phyloP scores from a whole-genome alignment of 305 asterid species.

The Solanum chacoense region DNA sequence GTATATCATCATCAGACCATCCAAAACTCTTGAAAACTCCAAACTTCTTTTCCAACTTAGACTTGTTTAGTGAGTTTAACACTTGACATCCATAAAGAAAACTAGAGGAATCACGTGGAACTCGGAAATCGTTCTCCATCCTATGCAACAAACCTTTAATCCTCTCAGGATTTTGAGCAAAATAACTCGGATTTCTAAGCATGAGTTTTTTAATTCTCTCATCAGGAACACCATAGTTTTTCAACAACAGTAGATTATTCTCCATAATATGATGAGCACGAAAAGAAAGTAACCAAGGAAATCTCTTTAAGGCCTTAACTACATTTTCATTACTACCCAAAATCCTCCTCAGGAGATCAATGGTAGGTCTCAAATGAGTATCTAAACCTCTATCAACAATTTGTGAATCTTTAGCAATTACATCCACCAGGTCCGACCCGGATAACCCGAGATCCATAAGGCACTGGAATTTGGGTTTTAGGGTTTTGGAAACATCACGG shows the following conservation, averaged over 20 bases:
- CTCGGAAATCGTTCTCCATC: background rate
- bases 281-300: background rate
- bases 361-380: background rate
- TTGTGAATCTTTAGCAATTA: background rate
- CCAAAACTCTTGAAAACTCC: constrained; percentile 6
- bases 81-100: background rate
- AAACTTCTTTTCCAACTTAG: background rate
- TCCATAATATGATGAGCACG: background rate
- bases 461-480: background rate
- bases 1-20: constrained; percentile 1
- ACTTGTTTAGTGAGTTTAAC: background rate
- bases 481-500: background rate
- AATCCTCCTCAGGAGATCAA: background rate
- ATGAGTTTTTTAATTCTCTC: background rate
- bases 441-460: constrained; percentile 4
- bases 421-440: background rate
- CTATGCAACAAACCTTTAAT: background rate
- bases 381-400: background rate
- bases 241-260: background rate
- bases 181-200: background rate
- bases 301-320: background rate
- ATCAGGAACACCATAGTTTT: background rate
- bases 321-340: background rate
- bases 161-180: background rate
- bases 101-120: background rate